Evolutionary conservation across 1,284 basidiomycete genomes (phyloP), one percentile per base, ranked within the genome.

Genomic region (Lentinula novae-zelandiae): DNA sequence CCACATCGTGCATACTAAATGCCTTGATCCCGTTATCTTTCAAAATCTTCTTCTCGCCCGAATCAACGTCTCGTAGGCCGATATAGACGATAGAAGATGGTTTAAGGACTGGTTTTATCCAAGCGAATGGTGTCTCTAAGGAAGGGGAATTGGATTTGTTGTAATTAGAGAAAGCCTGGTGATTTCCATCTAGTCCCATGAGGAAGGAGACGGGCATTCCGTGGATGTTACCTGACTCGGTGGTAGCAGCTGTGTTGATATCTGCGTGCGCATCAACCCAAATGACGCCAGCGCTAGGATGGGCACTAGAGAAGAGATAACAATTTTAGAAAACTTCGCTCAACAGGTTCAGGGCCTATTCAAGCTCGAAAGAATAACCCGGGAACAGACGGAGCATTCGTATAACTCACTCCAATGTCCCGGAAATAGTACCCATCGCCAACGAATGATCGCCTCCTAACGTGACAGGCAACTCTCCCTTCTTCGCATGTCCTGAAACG

Each of bases 171-270:
- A 46, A 46, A 9, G 44, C 44, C 9, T 77, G 72, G 54, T 71
- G 72, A 22, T 50, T 59, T 5, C 33, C 57, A 13, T 38, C 38
- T 61, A 95, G 77, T 4, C 92, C 91, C 59, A 95, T 82, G 57
- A 99, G 86, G 85, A 99, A 99, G 17, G 96, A 93, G 53, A 98
- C 84, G 42, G 96, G 97, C 89, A 97, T 98, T 65, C 97, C 97
- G 77, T 99, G 97, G 64, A 99, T 87, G 76, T 99, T 98, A 83
- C 87, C 96, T 61, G 92, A 90, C 62, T 82, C 86, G 22, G 96
- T 97, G 10, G 93, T 89, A 59, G 89, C 83, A 6, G 85, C 79
- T 7, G 96, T 97, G 77, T 99, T 98, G 79, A 99, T 95, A 74
- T 99, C 97, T 46, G 95, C 90, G 67, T 95, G 92, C 4, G 92